A percentile compares a stretch with the other conserved stretches of the same genome.
phyloP scores from a whole-genome alignment of 2,329 filamentous ascomycete genomes.

The Phialocephala sp. region DNA sequence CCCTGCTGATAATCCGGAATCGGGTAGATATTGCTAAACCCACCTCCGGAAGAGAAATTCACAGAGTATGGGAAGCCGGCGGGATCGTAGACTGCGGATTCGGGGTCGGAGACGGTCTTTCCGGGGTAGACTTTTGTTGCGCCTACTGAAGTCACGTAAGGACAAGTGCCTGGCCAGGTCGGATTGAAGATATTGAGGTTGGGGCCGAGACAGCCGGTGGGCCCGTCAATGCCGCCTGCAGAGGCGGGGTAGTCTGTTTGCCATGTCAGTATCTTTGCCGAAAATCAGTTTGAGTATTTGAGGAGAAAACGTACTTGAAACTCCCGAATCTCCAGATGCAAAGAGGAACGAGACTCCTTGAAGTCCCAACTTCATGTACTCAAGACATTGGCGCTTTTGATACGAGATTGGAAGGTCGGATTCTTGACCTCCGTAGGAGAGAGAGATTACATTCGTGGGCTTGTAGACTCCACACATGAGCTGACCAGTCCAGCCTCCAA shows the following conservation, averaged over 20 bases:
- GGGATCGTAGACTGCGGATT: conserved; percentile 36
- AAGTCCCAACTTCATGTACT: conserved; percentile 67
- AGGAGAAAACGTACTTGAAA: conserved; percentile 12
- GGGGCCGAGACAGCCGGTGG: conserved; percentile 45
- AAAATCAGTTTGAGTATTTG: too few relatives aligned
- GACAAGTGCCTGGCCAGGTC: conserved; percentile 49
- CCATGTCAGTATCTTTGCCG: conserved; percentile 6
- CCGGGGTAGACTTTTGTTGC: conserved; percentile 40
- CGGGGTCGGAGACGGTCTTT: conserved; percentile 45
- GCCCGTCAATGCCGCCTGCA: conserved; percentile 23
- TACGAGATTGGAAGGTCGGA: conserved; percentile 57
- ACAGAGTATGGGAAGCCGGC: conserved; percentile 24
- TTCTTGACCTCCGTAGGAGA: conserved; percentile 68
- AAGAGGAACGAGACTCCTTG: conserved; percentile 68
- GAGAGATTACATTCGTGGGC: conserved; percentile 59
- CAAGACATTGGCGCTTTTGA: conserved; percentile 61
- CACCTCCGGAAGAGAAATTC: conserved; percentile 49
- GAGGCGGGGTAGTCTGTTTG: conserved; percentile 24
- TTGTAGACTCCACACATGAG: conserved; percentile 46
- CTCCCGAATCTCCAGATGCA: conserved; percentile 62
- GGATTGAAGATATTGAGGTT: conserved; percentile 58
- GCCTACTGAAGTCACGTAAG: conserved; percentile 50
- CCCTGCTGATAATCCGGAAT: conserved; percentile 50
- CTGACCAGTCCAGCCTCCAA: conserved; percentile 45
- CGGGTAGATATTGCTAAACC: conserved; percentile 54